Conservation (phyloP, 2,329 filamentous ascomycete species). For the Pseudopithomyces chartarum region DNA sequence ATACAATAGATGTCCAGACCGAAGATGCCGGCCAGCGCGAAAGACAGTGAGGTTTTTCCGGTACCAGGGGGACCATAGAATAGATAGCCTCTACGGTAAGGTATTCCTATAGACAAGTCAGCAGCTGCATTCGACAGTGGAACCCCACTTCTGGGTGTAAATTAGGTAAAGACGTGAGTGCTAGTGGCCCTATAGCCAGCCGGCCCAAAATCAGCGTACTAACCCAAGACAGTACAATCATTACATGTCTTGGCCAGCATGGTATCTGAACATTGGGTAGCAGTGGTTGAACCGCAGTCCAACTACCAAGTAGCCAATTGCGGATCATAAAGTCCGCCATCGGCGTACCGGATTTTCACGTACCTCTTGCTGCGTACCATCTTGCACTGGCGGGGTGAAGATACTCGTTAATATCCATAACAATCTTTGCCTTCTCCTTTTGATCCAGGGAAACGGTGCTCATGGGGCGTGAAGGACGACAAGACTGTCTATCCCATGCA, state of each 20-base stretch:
- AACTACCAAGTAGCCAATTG: no score
- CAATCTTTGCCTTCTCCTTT: constrained; percentile 67
- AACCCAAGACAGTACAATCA: no score
- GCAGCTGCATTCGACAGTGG: no score
- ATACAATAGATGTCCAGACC: constrained; percentile 54
- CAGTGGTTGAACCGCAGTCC: no score
- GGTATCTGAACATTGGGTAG: no score
- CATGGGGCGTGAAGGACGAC: constrained; percentile 72
- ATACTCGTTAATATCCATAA: constrained; percentile 78
- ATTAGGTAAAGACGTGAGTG: no score
- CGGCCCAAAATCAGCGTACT: no score
- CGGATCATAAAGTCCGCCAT: background rate
- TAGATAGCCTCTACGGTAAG: constrained; percentile 82
- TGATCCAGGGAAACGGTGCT: constrained; percentile 75
- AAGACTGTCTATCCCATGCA: constrained; percentile 49
- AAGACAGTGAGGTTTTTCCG: constrained; percentile 65
- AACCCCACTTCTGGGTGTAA: no score
- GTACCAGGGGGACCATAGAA: constrained; percentile 81
- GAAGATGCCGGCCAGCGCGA: constrained; percentile 54
- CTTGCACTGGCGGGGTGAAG: constrained; percentile 70
- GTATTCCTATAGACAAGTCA: constrained; percentile 55
- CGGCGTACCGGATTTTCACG: background rate
- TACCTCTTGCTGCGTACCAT: constrained; percentile 82
- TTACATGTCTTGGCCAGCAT: no score
- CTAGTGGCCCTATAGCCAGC: no score